A percentile compares a stretch with the other conserved stretches of the same genome.
Conservation (phyloP, 495 filamentous ascomycete genomes). For the Penicillium paxilli region DNA sequence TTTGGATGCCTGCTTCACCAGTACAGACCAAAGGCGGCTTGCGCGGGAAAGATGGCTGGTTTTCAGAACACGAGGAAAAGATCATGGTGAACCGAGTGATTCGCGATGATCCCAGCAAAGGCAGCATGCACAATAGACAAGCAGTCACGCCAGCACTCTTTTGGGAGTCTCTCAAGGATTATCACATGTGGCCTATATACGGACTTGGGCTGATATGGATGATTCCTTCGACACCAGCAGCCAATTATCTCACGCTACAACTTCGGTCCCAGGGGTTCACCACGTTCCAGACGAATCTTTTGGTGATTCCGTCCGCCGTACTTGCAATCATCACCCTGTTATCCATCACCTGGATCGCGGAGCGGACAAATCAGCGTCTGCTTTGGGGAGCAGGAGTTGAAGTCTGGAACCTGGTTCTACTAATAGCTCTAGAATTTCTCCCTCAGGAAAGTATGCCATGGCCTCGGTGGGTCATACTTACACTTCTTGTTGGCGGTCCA, state of each 20-base stretch:
- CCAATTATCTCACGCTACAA: constrained; percentile 9
- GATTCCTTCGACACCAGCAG: constrained; percentile 6
- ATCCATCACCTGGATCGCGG: constrained; percentile 49
- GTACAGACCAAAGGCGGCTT: constrained; percentile 64
- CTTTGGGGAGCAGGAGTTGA: constrained; percentile 46
- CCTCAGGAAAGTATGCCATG: constrained; percentile 41
- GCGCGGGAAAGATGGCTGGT: constrained; percentile 71
- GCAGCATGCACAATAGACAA: constrained; percentile 61
- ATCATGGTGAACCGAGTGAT: constrained; percentile 76
- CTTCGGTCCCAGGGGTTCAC: constrained; percentile 8
- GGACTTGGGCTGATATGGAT: constrained; percentile 46
- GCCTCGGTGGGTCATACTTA: constrained; percentile 51
- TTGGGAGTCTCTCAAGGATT: constrained; percentile 53
- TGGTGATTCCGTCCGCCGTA: constrained; percentile 60
- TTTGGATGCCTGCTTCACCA: constrained; percentile 64
- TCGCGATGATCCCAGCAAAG: constrained; percentile 73
- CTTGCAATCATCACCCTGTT: constrained; percentile 43
- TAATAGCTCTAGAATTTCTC: constrained; percentile 48
- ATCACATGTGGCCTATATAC: constrained; percentile 57
- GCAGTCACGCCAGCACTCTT: constrained; percentile 48
- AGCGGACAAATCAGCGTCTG: constrained; percentile 50
- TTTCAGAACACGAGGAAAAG: constrained; percentile 55
- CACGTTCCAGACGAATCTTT: constrained; percentile 37
- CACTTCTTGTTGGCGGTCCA: constrained; percentile 52
- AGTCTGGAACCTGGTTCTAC: constrained; percentile 55